Base-by-base conservation (phyloP, 805 yeast genomes). In the Candida silvicultrix region DNA sequence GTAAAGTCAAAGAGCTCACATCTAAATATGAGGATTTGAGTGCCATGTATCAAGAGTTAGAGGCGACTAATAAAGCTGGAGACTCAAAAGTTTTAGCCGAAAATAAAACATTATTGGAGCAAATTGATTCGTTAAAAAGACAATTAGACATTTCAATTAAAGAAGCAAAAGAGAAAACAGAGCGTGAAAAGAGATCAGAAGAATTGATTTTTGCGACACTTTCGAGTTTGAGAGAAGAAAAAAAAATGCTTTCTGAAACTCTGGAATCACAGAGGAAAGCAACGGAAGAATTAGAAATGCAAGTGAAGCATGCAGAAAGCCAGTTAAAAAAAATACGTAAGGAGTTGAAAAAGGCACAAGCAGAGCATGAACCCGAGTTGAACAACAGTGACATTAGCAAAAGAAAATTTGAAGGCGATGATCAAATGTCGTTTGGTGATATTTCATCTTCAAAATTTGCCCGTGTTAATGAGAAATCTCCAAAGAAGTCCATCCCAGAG, bases 331-430 rank as follows among this genome's bases (percentile, higher is more conserved):
- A 46, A 39, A 52, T 42, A n/a, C 8, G 45, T 2, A 43, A 46
- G 25, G 48, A 45, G 38, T 41, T 56, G 21, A 48, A 49, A 2
- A 47, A 52, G 9, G n/a, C n/a, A n/a, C n/a, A n/a, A n/a, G n/a
- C n/a, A n/a, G n/a, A n/a, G n/a, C n/a, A n/a, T n/a, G n/a, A n/a
- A n/a, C n/a, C n/a, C n/a, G n/a, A n/a, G n/a, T n/a, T n/a, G n/a
- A n/a, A n/a, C n/a, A n/a, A n/a, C n/a, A n/a, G n/a, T n/a, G n/a
- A n/a, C n/a, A n/a, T n/a, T 15, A 34, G 6, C 21, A 56, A 58
- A 43, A 54, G 62, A 50, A 51, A 29, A 11, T 50, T 53, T 2
- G 55, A 50, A 8, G 14, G 20, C 21, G 36, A 36, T 4, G 40
- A 41, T 7, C 18, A 37, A 9, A 19, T n/a, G 7, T 7, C 5